These are phyloP conservation scores for Yarrowia deformans DNA, from an alignment of 805 yeast species.

Conservation along the genomic window DNA sequence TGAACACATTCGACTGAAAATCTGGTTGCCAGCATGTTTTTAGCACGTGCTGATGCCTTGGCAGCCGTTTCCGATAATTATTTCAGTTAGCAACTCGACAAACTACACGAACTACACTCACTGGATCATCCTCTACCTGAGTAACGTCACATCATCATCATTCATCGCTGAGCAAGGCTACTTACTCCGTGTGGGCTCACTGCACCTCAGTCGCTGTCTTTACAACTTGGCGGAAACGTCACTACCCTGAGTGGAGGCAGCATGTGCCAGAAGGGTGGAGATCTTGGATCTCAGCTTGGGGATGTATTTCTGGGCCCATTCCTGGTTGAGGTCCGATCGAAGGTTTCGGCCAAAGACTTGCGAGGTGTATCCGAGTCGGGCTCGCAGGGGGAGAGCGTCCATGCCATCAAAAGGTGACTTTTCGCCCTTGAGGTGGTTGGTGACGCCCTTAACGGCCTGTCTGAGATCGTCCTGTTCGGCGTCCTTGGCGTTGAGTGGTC, in stretches of 20 bases:
- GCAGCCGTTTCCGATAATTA: no score
- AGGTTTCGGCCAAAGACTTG: conserved; percentile 49
- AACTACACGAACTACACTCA: no score
- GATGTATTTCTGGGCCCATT: conserved; percentile 41
- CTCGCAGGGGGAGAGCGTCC: conserved; percentile 37
- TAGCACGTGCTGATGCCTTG: no score
- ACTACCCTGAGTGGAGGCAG: conserved; percentile 38
- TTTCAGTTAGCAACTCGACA: no score
- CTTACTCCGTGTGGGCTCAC: not conserved
- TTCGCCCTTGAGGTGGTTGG: conserved; percentile 22
- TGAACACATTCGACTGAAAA: no score
- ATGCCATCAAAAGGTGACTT: conserved; percentile 7
- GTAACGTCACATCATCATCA: not conserved
- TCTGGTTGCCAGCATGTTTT: no score
- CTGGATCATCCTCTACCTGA: not conserved
- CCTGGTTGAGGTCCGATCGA: conserved; percentile 49
- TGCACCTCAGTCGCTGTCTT: no score
- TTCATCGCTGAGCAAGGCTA: not conserved
- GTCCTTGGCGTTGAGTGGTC: conserved; percentile 29
- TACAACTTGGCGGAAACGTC: conserved; percentile 38
- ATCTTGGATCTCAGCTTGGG: conserved; percentile 42
- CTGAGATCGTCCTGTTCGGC: conserved; percentile 24
- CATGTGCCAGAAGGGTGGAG: conserved; percentile 36
- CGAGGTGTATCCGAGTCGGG: conserved; percentile 44
- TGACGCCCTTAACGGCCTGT: conserved; percentile 35